Percentiles rank a stretch among this genome's conserved stretches.
Conservation (phyloP, 2,329 filamentous ascomycete genomes). For the Lecanicillium sp. region DNA sequence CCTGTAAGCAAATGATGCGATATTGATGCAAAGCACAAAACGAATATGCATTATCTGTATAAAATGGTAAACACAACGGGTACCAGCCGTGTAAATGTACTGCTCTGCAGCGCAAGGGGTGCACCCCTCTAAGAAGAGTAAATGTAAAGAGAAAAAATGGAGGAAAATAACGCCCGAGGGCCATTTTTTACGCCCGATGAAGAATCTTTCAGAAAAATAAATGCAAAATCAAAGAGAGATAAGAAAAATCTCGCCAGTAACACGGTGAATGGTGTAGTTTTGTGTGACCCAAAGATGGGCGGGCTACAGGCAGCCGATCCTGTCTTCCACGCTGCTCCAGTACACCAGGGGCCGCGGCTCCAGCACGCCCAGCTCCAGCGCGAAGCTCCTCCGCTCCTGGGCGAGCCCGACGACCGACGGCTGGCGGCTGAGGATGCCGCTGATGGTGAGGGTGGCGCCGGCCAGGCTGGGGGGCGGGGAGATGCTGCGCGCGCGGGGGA, state of each 20-base stretch:
- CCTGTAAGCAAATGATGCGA: not conserved
- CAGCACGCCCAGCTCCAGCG: slow-evolving; percentile 48
- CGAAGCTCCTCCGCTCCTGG: slow-evolving; percentile 49
- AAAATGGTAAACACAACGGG: not conserved
- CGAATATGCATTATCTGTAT: not conserved
- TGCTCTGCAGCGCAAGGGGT: not conserved
- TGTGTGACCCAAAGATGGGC: too few relatives aligned
- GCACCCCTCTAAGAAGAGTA: too few relatives aligned
- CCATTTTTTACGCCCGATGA: too few relatives aligned
- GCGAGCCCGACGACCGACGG: slow-evolving; percentile 52
- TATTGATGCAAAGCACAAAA: not conserved
- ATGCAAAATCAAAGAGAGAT: not conserved
- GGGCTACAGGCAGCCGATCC: slow-evolving; percentile 38
- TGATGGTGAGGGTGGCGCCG: slow-evolving; percentile 46
- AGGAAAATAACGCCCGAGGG: too few relatives aligned
- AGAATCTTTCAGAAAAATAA: not conserved
- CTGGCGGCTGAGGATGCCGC: slow-evolving; percentile 53
- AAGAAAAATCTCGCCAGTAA: not conserved
- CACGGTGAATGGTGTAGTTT: not conserved
- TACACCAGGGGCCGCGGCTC: slow-evolving; percentile 58
- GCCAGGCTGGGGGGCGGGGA: slow-evolving; percentile 36
- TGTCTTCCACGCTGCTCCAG: slow-evolving; percentile 58
- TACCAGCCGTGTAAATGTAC: not conserved
- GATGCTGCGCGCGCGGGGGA: slow-evolving; percentile 26
- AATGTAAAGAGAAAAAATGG: too few relatives aligned